Percentiles rank a stretch among this genome's conserved stretches.
phyloP scores from a whole-genome alignment of 2,329 filamentous ascomycete genomes.

The Botrytis hyacinthi region DNA sequence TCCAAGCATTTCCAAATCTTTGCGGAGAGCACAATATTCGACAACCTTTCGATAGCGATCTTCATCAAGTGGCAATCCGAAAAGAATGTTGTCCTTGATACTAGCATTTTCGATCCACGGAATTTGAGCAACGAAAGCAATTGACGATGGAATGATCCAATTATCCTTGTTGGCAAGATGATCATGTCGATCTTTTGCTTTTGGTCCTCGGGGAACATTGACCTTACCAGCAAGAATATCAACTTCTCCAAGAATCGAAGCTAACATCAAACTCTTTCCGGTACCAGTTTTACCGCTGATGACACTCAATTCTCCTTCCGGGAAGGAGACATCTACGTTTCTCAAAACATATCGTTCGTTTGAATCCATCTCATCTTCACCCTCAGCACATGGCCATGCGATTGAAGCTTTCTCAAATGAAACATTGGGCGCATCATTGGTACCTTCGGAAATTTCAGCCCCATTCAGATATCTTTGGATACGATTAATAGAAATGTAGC shows the following conservation, averaged over 20 bases:
- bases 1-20: conserved; percentile 72
- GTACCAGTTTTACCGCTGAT: conserved; percentile 76
- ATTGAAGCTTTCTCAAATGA: conserved; percentile 66
- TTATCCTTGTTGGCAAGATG: conserved; percentile 56
- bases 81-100: conserved; percentile 75
- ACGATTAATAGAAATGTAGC: conserved; percentile 68
- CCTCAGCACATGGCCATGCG: conserved; percentile 72
- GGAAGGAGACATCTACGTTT: conserved; percentile 65
- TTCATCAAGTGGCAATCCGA: conserved; percentile 68
- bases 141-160: conserved; percentile 67
- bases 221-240: conserved; percentile 65
- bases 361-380: conserved; percentile 52
- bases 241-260: conserved; percentile 72
- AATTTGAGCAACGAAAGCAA: conserved; percentile 73
- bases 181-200: conserved; percentile 57
- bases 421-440: conserved; percentile 57
- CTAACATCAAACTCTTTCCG: conserved; percentile 73
- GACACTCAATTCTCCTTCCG: conserved; percentile 65
- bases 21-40: conserved; percentile 68
- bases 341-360: conserved; percentile 63
- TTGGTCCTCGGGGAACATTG: conserved; percentile 51
- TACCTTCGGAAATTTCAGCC: conserved; percentile 58
- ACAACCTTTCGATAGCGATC: conserved; percentile 70
- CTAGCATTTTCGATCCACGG: conserved; percentile 85
- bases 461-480: conserved; percentile 69